A percentile compares a stretch with the other conserved stretches of the same genome.
Conservation (phyloP, 768 basidiomycete species). For the Tulasnella sp. region DNA sequence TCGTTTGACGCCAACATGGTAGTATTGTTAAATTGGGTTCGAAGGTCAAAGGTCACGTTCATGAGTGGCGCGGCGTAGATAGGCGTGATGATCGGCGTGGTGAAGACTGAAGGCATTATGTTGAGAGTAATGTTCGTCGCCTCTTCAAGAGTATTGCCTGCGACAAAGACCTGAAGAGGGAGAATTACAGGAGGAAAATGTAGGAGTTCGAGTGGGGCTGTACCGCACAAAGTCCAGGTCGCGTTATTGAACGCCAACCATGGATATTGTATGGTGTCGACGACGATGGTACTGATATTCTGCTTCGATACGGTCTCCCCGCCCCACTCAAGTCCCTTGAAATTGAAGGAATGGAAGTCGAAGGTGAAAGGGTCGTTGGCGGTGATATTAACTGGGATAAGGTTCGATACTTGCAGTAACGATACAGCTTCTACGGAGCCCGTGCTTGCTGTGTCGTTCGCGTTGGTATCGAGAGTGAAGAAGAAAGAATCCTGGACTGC, state of each 20-base stretch:
- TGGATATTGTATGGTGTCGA: slow-evolving; percentile 47
- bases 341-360: slow-evolving; percentile 46
- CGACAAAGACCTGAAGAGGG: slow-evolving; percentile 51
- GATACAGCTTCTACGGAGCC: slow-evolving; percentile 28
- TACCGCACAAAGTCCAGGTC: slow-evolving; percentile 52
- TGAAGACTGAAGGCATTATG: slow-evolving; percentile 66
- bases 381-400: slow-evolving; percentile 65
- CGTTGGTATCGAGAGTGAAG: slow-evolving; percentile 51
- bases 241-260: slow-evolving; percentile 43
- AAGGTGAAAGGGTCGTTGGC: slow-evolving; percentile 43
- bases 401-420: slow-evolving; percentile 37
- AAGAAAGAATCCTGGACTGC: slow-evolving; percentile 47
- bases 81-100: slow-evolving; percentile 43
- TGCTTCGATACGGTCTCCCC: slow-evolving; percentile 43
- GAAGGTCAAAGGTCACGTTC: slow-evolving; percentile 43
- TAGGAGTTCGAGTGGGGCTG: slow-evolving; percentile 40
- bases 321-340: slow-evolving; percentile 53
- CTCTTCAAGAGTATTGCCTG: slow-evolving; percentile 53
- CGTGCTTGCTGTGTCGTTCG: neutral
- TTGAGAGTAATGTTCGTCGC: slow-evolving; percentile 53
- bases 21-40: slow-evolving; percentile 44
- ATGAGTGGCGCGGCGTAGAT: slow-evolving; percentile 44
- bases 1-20: slow-evolving; percentile 3
- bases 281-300: slow-evolving; percentile 45
- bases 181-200: slow-evolving; percentile 32